Conservation (phyloP, 768 basidiomycete species). For the Boletus pseudo-olivaceus region DNA sequence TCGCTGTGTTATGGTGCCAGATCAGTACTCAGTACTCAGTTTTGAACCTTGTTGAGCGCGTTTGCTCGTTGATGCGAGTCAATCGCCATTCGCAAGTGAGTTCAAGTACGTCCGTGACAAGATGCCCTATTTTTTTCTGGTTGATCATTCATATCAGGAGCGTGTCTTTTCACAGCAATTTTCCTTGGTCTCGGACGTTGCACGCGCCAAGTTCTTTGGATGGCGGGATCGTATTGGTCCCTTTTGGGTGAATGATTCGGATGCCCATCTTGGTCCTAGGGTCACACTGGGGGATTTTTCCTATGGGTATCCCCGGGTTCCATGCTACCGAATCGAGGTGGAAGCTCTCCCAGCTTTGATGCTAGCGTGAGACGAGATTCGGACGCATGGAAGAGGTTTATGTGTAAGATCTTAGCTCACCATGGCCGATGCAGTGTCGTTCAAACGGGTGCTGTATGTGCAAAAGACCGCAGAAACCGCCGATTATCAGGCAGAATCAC, state of each 20-base stretch:
- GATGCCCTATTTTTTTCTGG: not conserved
- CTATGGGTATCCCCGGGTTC: constrained; percentile 16
- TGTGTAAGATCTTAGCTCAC: not conserved
- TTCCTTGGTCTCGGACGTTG: not conserved
- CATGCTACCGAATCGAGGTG: too few species aligned
- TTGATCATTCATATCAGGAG: constrained; percentile 1
- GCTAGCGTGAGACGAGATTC: not conserved
- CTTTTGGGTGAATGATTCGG: not conserved
- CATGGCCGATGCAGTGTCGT: not conserved
- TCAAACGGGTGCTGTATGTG: not conserved
- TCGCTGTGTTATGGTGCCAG: constrained; percentile 14
- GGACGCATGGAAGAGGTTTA: not conserved
- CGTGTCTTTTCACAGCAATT: not conserved
- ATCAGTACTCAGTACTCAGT: not conserved
- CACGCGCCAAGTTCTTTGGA: constrained; percentile 1
- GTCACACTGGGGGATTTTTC: not conserved
- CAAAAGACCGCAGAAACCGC: not conserved
- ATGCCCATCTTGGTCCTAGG: too few species aligned
- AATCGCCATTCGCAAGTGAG: not conserved
- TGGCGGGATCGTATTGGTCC: not conserved
- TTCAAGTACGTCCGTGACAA: constrained; percentile 2
- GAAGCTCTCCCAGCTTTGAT: constrained; percentile 8
- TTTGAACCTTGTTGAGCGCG: constrained; percentile 18
- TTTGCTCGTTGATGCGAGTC: constrained; percentile 8
- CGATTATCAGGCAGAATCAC: not conserved